These are phyloP conservation scores for Ceratobasidium sp. DNA, from an alignment of 1,284 basidiomycete genomes.

Conservation along the genomic window DNA sequence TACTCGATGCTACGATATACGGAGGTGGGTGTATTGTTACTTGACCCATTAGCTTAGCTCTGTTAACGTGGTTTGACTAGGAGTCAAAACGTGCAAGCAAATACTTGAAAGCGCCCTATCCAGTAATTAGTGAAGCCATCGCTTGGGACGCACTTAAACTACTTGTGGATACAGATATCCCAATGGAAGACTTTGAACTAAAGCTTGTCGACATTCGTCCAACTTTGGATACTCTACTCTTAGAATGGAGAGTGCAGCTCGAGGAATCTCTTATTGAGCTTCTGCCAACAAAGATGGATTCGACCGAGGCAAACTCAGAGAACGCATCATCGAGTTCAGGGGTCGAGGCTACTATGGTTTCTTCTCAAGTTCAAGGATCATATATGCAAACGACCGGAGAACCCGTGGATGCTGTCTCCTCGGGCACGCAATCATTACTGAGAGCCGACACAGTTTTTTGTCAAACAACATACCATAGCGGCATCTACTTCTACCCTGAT, in stretches of 20 bases:
- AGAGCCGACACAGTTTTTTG: slow-evolving; percentile 5
- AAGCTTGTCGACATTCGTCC: not conserved
- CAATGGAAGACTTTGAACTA: not conserved
- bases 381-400: no score
- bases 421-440: not conserved
- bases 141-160: not conserved
- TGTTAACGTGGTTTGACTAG: not conserved
- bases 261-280: not conserved
- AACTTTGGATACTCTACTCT: not conserved
- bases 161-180: not conserved
- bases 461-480: no score
- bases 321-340: not conserved
- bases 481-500: slow-evolving; percentile 11
- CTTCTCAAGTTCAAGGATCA: not conserved
- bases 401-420: not conserved
- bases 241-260: not conserved
- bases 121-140: not conserved
- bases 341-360: not conserved
- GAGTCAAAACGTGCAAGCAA: not conserved
- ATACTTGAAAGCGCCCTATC: not conserved
- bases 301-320: not conserved
- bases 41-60: not conserved
- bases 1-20: not conserved
- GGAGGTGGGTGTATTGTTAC: not conserved
- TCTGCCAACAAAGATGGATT: no score